Base-by-base conservation (phyloP, 139 green algal genomes). In the Tetradesmus lagerheimii region DNA sequence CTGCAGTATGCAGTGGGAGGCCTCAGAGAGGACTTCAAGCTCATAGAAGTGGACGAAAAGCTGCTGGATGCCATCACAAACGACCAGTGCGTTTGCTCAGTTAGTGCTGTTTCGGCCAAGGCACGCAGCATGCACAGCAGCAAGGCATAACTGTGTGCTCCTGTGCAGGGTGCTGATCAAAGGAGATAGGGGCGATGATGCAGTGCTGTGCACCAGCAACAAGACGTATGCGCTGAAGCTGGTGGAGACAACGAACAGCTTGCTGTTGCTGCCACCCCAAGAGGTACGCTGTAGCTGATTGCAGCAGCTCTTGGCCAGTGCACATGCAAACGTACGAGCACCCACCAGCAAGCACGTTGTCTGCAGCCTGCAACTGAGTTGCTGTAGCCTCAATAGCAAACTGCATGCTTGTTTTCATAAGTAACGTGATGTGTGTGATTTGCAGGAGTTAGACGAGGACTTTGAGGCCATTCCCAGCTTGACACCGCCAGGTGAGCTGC, bases 221-320 rank as follows among this genome's bases (percentile, higher is more conserved):
- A 83, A 87, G 14, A 95, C 94, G 0, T 96, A 90, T 62, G 90
- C 89, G 0, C 45, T 95, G 31, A 96, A 96, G 82, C 80, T 91
- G 20, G 94, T 96, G 67, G 92, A 95, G 81, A 96, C 94, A 9
- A 94, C 91, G 29, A 96, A 96, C 87, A 83, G 85, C 15, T 78
- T 94, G 85, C 66, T 95, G 74, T 81, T 96, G 23, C 78, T 96
- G 41, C 88, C 83, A 27, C 90, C 90, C 3, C 57, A 87, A 1
- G 23, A 91, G 90, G 90, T 91, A 45, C 35, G 75, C 75, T 41
- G 31, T 11, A 8, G 35, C 35, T 1, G 16, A 79, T 14, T 41
- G 71, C 71, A 79, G 71, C 71, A 79, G 11, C 5, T 37, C 71
- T 11, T 79, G 31, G 2, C 16, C n/a, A n/a, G 31, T 35, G 71